Base-by-base conservation (phyloP, 2,329 filamentous ascomycete genomes). In the Alternaria conjuncta region DNA sequence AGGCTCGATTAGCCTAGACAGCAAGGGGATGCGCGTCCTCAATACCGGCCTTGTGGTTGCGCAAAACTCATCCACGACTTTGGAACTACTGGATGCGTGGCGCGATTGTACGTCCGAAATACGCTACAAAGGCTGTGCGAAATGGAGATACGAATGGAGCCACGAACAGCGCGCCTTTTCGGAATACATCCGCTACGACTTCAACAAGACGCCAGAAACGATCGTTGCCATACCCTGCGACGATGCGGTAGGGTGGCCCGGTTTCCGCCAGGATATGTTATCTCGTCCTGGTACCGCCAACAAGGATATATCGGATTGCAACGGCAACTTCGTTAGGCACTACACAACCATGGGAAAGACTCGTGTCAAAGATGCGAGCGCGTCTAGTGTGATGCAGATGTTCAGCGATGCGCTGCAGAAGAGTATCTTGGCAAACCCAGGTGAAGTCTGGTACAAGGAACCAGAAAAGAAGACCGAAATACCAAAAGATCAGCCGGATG, bases 1-100 rank as follows among this genome's bases (percentile, higher is more conserved):
- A 32, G 45, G 25, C 6, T 65, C 63, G 1, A 57, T 68, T 25
- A 82, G 81, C 68, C 72, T 61, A 36, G 82, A 84, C 63, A 73
- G 71, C 54, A 72, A 76, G 32, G 78, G 79, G 15, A 60, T 69
- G 9, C 70, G 73, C 9, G 72, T 80, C 8, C 71, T 81, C 26
- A 83, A 83, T 53, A 80, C 76, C 1, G 81, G 81, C 9, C 78
- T 82, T 50, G 67, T 83, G 20, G 69, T 82, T 32, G 78, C 78
- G 3, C 82, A 82, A 56, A 72, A 71, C 58, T 55, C 71, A 13
- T 49, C 60, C 7, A 57, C 60, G 20, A 74, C 76, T 1, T 55
- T 68, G 26, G 72, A 73, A 23, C 64, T 80, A 55, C 61, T 79
- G 18, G 65, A 74, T 11, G 71, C 72, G 43, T 80, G 78, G 78